phyloP scores from a whole-genome alignment of 257 asterid genomes.

The Penstemon eatonii region DNA sequence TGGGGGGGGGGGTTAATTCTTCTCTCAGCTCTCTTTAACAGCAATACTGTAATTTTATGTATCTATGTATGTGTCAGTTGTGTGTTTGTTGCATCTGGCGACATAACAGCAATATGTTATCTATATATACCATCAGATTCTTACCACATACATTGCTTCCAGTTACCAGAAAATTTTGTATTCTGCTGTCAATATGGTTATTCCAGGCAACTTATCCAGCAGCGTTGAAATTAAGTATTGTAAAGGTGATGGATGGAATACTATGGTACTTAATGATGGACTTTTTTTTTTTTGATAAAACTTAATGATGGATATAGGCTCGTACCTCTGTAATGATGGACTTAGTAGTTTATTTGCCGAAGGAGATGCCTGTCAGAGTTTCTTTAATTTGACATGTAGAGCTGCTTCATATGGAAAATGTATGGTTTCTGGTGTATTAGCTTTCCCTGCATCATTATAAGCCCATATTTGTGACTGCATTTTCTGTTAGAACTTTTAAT shows the following conservation, averaged over 20 bases:
- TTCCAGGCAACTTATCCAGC: constrained; percentile 1
- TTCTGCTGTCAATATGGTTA: constrained; percentile 22
- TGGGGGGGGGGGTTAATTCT: neutral
- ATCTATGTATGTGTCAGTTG: neutral
- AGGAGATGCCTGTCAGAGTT: constrained; percentile 17
- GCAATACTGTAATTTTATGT: constrained; percentile 3
- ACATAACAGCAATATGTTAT: neutral
- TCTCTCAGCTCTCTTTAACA: constrained; percentile 7
- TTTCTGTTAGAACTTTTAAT: constrained; percentile 24
- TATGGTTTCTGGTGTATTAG: constrained; percentile 17
- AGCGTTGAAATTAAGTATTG: constrained; percentile 3
- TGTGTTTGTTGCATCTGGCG: neutral
- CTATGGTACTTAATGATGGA: neutral
- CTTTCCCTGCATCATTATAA: constrained; percentile 25
- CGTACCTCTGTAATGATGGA: neutral
- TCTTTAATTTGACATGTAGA: constrained; percentile 19
- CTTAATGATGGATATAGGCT: too few species aligned
- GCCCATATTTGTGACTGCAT: constrained; percentile 14
- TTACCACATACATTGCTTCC: constrained; percentile 1
- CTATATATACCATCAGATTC: constrained; percentile 5
- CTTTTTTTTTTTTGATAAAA: too few species aligned
- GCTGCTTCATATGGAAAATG: constrained; percentile 23
- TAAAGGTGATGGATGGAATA: constrained; percentile 18
- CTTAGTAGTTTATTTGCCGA: constrained; percentile 8
- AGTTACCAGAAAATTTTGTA: constrained; percentile 22